Percentiles rank a stretch among this genome's conserved stretches.
phyloP scores from a whole-genome alignment of 2,329 filamentous ascomycete species.

The Fusarium sp. region DNA sequence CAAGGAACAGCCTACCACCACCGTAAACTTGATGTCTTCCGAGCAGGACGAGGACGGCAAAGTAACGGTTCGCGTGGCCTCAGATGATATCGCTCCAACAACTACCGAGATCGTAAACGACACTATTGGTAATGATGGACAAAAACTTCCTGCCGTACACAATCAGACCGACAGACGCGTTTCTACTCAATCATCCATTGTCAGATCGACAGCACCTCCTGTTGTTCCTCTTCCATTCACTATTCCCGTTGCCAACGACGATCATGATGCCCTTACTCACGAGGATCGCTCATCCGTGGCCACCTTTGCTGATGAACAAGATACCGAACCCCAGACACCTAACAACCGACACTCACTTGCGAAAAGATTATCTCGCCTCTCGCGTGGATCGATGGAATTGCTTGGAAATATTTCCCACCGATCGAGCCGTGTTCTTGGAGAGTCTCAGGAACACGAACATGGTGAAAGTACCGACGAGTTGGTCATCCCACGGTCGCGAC shows the following conservation, averaged over 20 bases:
- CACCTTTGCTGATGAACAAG: conserved; percentile 73
- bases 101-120: conserved; percentile 45
- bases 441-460: conserved; percentile 35
- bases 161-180: conserved; percentile 32
- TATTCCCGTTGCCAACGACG: conserved; percentile 60
- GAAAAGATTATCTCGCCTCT: conserved; percentile 63
- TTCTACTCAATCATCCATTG: conserved; percentile 37
- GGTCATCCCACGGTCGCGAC: conserved; percentile 49
- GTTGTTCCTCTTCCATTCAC: conserved; percentile 75
- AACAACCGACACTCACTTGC: conserved; percentile 54
- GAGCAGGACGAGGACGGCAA: conserved; percentile 56
- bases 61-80: conserved; percentile 65
- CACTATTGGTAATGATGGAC: conserved; percentile 7
- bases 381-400: conserved; percentile 58
- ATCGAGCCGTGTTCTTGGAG: conserved; percentile 35
- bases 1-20: conserved; percentile 44
- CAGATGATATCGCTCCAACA: conserved; percentile 55
- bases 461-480: conserved; percentile 61
- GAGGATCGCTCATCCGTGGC: conserved; percentile 74
- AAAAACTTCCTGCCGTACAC: conserved; percentile 22
- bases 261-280: conserved; percentile 55
- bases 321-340: conserved; percentile 45
- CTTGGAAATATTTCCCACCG: conserved; percentile 58
- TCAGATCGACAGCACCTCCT: conserved; percentile 54
- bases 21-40: conserved; percentile 53